Evolutionary conservation across 2,329 filamentous ascomycete species (phyloP).

Genomic region (Leptographium galeiforme): DNA sequence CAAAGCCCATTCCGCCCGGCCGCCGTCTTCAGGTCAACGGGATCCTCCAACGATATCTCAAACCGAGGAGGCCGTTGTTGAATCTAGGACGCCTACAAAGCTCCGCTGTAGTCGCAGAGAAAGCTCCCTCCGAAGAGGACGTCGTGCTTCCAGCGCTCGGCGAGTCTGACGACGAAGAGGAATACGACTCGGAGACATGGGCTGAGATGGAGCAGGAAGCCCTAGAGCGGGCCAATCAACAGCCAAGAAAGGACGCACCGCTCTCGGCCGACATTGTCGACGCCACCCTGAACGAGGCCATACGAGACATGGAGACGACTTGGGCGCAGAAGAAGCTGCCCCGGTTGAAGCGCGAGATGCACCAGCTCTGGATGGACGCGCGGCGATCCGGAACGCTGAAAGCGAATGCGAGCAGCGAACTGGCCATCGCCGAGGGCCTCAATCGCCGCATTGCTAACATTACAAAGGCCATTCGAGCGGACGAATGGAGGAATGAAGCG

Average conservation of each 20-base stretch:
- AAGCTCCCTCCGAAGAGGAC: slow-evolving; percentile 15
- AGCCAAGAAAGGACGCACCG: slow-evolving; percentile 20
- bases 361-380: slow-evolving; percentile 46
- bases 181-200: slow-evolving; percentile 21
- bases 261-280: slow-evolving; percentile 31
- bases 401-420: slow-evolving; percentile 29
- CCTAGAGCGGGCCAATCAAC: slow-evolving; percentile 18
- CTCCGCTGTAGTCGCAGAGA: background rate
- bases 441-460: slow-evolving; percentile 42
- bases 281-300: slow-evolving; percentile 36
- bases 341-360: slow-evolving; percentile 40
- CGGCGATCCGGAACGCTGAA: slow-evolving; percentile 27
- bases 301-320: slow-evolving; percentile 36
- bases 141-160: slow-evolving; percentile 18
- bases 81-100: slow-evolving; percentile 8
- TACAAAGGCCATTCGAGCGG: slow-evolving; percentile 32
- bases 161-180: slow-evolving; percentile 35
- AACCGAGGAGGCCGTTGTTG: background rate
- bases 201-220: slow-evolving; percentile 47
- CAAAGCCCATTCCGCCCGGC: slow-evolving; percentile 23
- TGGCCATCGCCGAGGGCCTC: slow-evolving; percentile 26
- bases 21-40: slow-evolving; percentile 29
- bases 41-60: slow-evolving; percentile 26
- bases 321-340: slow-evolving; percentile 50
- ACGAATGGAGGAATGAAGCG: slow-evolving; percentile 36